Evolutionary conservation across 225 moss, liverwort and hornwort genomes (phyloP).

Genomic region (Lunularia cruciata): DNA sequence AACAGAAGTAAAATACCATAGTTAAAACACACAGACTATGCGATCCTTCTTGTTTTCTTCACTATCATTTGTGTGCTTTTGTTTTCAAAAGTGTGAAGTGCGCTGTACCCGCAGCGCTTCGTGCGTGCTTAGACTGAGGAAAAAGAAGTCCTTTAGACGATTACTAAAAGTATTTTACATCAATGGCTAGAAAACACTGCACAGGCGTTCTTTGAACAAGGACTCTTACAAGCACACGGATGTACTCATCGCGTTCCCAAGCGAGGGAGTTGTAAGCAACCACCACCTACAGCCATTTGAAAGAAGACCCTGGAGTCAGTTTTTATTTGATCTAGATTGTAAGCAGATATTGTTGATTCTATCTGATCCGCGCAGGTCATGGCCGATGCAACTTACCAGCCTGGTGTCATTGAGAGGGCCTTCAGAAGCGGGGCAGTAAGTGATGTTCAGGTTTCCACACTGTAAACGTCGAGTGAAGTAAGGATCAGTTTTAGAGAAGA

Average conservation of each 20-base stretch:
- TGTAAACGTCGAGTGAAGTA: neutral
- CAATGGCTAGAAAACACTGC: too few species aligned
- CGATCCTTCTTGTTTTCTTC: too few species aligned
- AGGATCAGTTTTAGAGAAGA: neutral
- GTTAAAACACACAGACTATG: too few species aligned
- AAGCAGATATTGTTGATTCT: neutral
- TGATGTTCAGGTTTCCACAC: slow-evolving; percentile 38
- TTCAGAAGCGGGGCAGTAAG: slow-evolving; percentile 42
- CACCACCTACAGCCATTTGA: slow-evolving; percentile 16
- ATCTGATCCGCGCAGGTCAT: too few species aligned
- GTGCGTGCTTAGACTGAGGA: too few species aligned
- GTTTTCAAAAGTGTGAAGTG: too few species aligned
- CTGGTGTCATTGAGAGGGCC: neutral
- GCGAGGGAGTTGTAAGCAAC: slow-evolving; percentile 42
- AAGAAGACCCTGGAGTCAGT: neutral
- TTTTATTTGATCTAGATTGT: too few species aligned
- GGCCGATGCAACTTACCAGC: slow-evolving; percentile 23
- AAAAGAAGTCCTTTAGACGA: too few species aligned
- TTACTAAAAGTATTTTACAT: too few species aligned
- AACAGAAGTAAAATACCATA: too few species aligned
- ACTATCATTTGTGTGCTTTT: too few species aligned
- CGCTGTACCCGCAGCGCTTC: too few species aligned
- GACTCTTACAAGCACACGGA: slow-evolving; percentile 36
- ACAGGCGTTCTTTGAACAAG: neutral
- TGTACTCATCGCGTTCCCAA: slow-evolving; percentile 38